phyloP scores from a whole-genome alignment of 768 basidiomycete species.

The Naganishia vishniacii region DNA sequence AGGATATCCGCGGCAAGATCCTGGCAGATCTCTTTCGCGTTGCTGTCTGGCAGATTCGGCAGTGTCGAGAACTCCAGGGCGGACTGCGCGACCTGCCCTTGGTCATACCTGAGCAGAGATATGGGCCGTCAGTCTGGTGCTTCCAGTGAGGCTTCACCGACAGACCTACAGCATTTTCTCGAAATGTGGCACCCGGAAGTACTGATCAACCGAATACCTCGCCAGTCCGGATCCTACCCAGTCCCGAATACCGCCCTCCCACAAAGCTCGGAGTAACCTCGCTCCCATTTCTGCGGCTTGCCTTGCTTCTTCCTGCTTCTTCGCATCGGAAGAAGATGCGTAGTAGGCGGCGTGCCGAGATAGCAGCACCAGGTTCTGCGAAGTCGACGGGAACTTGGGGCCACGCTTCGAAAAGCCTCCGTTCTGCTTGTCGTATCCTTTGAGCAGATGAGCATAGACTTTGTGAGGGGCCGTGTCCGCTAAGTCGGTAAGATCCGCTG shows the following conservation, averaged over 20 bases:
- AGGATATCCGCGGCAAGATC: constrained; percentile 48
- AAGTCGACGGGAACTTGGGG: constrained; percentile 50
- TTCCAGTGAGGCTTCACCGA: constrained; percentile 29
- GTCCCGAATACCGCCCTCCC: constrained; percentile 51
- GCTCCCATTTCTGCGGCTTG: constrained; percentile 34
- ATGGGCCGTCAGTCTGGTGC: neutral
- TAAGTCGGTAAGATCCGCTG: constrained; percentile 31
- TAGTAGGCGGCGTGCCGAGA: constrained; percentile 30
- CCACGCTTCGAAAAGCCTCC: constrained; percentile 50
- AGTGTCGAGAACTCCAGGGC: constrained; percentile 35
- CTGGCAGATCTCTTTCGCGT: constrained; percentile 31
- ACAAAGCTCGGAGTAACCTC: constrained; percentile 39
- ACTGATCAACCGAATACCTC: constrained; percentile 51
- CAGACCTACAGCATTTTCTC: constrained; percentile 48
- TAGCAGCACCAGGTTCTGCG: constrained; percentile 39
- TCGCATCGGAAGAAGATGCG: constrained; percentile 2
- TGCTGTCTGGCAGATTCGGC: constrained; percentile 25
- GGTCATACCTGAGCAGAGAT: constrained; percentile 45
- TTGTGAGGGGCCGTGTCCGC: constrained; percentile 27
- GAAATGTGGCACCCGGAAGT: constrained; percentile 53
- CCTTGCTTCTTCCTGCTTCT: constrained; percentile 19
- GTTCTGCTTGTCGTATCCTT: constrained; percentile 43
- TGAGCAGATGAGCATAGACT: constrained; percentile 34
- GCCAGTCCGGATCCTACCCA: constrained; percentile 51
- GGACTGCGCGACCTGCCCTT: constrained; percentile 48